Evolutionary conservation across 345 rosid species (phyloP), one percentile per base, ranked within the genome.

Genomic region (Eucalyptus leucophloia): DNA sequence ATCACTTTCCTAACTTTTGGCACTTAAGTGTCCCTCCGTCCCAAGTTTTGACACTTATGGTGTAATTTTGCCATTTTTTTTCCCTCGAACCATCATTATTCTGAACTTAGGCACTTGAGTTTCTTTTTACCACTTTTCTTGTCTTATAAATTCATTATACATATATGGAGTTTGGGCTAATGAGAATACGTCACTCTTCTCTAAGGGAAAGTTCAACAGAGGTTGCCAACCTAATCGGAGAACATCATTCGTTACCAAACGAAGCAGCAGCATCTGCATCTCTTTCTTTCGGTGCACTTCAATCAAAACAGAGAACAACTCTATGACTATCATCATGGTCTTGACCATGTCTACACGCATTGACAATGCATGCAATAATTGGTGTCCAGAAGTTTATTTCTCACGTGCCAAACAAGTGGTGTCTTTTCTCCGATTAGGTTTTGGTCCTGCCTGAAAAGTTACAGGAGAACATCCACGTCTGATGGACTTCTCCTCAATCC

Each of bases 41-140:
- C 8, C 19, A 50, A 50, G 0, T 50, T 50, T 50, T 50, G 1
- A 0, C 8, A 50, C 1, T 50, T 16, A 0, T 0, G 19, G 0
- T 50, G 19, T 50, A 50, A 15, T 50, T 50, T 0, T 50, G 0
- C 7, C 0, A 2, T 17, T 51, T 16, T 16, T n/a, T 34, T 34
- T 9, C 13, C 24, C 42, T 17, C 11, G 12, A 69, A 69, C 44
- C 19, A 5, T 67, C 3, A 32, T 23, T 32, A 72, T 37, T 72
- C 15, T 34, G 45, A 14, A 34, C 82, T 37, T 72, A 9, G 82
- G 45, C 26, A 4, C 82, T 72, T 72, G 82, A 72, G 40, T 9
- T 18, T 18, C 42, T 18, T 16, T 15, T n/a, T n/a, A 7, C 24
- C 44, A 11, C 37, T 34, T 32, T 69, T 69, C 42, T 69, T 5